phyloP scores from a whole-genome alignment of 2,329 filamentous ascomycete genomes.

The Sporothrix pallida region DNA sequence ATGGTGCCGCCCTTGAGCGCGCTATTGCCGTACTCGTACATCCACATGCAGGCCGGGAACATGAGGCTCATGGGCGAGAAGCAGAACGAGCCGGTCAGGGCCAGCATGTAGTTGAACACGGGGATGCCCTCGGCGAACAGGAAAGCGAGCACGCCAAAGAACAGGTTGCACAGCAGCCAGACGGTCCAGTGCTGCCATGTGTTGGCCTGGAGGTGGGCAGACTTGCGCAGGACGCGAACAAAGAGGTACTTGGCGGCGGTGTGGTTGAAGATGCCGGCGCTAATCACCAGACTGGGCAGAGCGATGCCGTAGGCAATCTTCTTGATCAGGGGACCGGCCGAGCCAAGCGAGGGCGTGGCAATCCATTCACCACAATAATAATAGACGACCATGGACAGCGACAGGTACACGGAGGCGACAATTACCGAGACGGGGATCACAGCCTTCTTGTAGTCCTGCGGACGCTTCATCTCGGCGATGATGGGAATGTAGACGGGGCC shows the following conservation, averaged over 20 bases:
- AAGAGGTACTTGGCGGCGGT: constrained; percentile 44
- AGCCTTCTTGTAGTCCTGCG: constrained; percentile 64
- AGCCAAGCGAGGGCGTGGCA: constrained; percentile 59
- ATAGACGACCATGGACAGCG: constrained; percentile 60
- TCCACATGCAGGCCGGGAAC: constrained; percentile 31
- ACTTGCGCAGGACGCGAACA: constrained; percentile 44
- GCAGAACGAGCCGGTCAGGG: constrained; percentile 32
- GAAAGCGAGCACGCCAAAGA: constrained; percentile 31
- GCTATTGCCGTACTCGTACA: constrained; percentile 27
- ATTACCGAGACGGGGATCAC: constrained; percentile 57
- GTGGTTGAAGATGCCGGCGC: constrained; percentile 44
- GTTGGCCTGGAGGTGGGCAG: constrained; percentile 43
- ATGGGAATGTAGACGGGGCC: constrained; percentile 64
- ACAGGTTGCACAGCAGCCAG: constrained; percentile 39
- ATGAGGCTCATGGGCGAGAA: constrained; percentile 39
- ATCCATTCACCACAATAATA: constrained; percentile 67
- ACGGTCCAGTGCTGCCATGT: constrained; percentile 42
- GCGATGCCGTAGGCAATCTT: constrained; percentile 67
- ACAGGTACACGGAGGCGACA: constrained; percentile 57
- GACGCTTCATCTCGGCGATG: constrained; percentile 68
- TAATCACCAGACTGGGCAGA: constrained; percentile 59
- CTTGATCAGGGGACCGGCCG: constrained; percentile 64
- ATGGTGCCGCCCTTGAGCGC: constrained; percentile 14
- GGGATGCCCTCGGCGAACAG: constrained; percentile 34
- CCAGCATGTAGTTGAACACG: constrained; percentile 35